Evolutionary conservation across 495 filamentous ascomycete species (phyloP), one percentile per base, ranked within the genome.

Genomic region (Penicillium coffeae): DNA sequence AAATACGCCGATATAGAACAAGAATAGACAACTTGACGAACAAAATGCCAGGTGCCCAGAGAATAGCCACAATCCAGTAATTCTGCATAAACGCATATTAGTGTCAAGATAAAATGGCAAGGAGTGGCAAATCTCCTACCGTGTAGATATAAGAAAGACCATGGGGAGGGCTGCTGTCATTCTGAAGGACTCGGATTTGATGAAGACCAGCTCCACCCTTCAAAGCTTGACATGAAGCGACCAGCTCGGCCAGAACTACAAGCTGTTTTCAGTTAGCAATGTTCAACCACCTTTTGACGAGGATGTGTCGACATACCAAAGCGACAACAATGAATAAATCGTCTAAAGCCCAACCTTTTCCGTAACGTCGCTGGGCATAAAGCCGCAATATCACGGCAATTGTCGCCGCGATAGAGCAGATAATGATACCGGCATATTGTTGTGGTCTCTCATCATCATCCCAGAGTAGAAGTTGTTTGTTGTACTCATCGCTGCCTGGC

Each of bases 1-100:
- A 20, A 36, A 38, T 6, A 25, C 43, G 30, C 6, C 30, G 43
- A 16, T 46, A 46, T 37, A 46, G 13, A 10, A 46, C 9, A 14
- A 46, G 43, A 19, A 46, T 46, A 13, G 43, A 46, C 0, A 46
- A 30, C 15, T 46, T 46, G 43, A 46, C 15, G 33, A 25, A 46
- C 1, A 30, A 22, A 19, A 46, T 19, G n/a, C 43, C 43, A 16
- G 43, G 32, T 6, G 43, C 43, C 43, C 43, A 46, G 33, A 46
- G 43, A 18, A 46, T 22, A 14, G 43, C 16, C 10, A 46, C 13
- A 9, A 46, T 22, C 43, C 43, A 46, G 18, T 46, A 37, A 37
- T 46, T 46, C 43, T 46, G 8, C n/a, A 30, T 27, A 19, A 18
- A 40, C 18, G 21, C 21, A 19, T 40, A 20, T 42, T 42, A 25